Evolutionary conservation across 2,329 filamentous ascomycete genomes (phyloP).

Genomic region (Lasiodiplodia theobromae): DNA sequence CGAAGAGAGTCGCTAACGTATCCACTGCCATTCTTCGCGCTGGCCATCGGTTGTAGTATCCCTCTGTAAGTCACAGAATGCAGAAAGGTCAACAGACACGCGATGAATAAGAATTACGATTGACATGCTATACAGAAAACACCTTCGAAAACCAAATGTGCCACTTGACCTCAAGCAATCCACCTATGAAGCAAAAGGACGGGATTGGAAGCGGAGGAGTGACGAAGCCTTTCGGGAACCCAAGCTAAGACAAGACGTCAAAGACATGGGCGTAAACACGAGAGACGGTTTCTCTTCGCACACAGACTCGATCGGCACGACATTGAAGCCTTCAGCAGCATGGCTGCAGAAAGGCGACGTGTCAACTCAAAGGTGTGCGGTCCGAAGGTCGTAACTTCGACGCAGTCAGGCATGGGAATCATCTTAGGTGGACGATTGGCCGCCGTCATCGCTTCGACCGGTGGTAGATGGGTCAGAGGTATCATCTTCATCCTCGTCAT

Average conservation of each 20-base stretch:
- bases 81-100: background rate
- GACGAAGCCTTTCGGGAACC: constrained; percentile 17
- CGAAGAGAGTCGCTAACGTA: no score
- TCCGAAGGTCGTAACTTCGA: background rate
- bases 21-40: no score
- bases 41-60: no score
- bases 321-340: constrained; percentile 19
- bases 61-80: background rate
- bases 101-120: background rate
- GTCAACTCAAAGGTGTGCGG: constrained; percentile 30
- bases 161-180: constrained; percentile 29
- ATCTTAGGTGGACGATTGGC: background rate
- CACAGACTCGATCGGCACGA: constrained; percentile 30
- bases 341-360: constrained; percentile 22
- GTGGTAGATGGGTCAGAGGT: background rate
- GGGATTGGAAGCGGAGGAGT: constrained; percentile 30
- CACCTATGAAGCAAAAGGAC: constrained; percentile 11
- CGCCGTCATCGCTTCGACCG: background rate
- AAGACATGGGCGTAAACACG: constrained; percentile 10
- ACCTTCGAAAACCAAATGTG: constrained; percentile 5
- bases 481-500: constrained; percentile 62
- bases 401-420: no score
- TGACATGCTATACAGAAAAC: background rate
- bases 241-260: constrained; percentile 29
- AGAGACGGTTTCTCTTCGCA: constrained; percentile 24